Evolutionary conservation across 2,329 filamentous ascomycete genomes (phyloP).

Genomic region (Ceratocystiopsis sp.): DNA sequence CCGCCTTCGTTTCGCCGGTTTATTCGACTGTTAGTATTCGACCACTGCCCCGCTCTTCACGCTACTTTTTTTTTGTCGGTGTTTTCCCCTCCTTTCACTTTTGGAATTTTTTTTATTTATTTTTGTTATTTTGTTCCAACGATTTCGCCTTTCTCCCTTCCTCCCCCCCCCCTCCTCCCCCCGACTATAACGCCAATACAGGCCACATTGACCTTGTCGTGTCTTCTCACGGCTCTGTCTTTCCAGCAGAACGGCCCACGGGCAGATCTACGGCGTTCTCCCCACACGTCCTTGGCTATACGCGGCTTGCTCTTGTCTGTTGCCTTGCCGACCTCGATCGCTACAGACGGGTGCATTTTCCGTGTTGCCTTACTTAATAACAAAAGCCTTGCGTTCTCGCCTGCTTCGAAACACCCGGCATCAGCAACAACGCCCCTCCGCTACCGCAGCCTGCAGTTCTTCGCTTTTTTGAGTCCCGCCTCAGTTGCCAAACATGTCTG

Average conservation of each 20-base stretch:
- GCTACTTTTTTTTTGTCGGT: conserved; percentile 7
- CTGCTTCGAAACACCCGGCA: no score
- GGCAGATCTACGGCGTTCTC: no score
- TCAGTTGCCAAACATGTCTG: conserved; percentile 44
- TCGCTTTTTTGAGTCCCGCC: no score
- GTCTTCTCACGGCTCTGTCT: neutral
- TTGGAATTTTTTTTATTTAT: conserved; percentile 1
- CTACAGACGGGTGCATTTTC: neutral
- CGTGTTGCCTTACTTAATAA: neutral
- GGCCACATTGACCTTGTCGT: no score
- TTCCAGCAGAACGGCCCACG: neutral
- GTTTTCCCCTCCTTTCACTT: conserved; percentile 1
- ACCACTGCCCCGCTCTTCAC: conserved; percentile 8
- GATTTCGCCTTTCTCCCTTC: neutral
- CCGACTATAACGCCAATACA: neutral
- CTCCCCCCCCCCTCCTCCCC: neutral
- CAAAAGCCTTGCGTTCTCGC: no score
- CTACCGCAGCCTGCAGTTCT: no score
- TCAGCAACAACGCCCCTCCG: no score
- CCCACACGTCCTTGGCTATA: no score
- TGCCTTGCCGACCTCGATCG: no score
- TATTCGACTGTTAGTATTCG: no score
- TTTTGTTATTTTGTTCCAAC: neutral
- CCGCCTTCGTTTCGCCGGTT: no score
- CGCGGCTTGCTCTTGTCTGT: no score